Evolutionary conservation across 2,329 filamentous ascomycete species (phyloP), one percentile per base, ranked within the genome.

Genomic region (Septoria petroselini): DNA sequence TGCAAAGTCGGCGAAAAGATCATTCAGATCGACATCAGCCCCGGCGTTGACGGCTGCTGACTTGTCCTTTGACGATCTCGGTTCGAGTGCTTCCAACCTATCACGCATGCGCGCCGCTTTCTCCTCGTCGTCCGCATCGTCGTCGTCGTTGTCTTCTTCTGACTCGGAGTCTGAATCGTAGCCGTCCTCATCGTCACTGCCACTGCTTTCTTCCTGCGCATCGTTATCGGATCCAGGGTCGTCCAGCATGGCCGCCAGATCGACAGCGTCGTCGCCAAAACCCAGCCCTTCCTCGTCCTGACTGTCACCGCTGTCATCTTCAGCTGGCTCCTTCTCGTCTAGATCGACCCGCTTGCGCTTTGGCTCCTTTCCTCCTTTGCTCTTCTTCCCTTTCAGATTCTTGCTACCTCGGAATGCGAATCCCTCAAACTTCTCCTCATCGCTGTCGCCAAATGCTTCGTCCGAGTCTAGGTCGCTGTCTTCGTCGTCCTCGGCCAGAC

Each of bases 371-470:
- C 65, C 60, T 29, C 44, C 39, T 62, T 75, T 74, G 57, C 75
- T 75, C 59, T 73, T 70, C 52, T 74, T 71, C 44, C 77, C 78
- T 48, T 80, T 74, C 65, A 41, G 66, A 41, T 69, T 71, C 18
- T 76, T 76, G 58, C 77, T 81, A 25, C 82, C 83, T 27, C 81
- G 75, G 62, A 86, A 86, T 3, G 79, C 80, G 62, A 85, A 94
- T 8, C 83, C 87, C 57, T 89, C 82, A 58, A 95, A 94, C 55
- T 78, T 80, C 65, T 95, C 91, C 63, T 93, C 84, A 63, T 95
- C 91, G 62, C 88, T 93, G 58, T 88, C 84, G 3, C 89, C 88
- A 75, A 95, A 89, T 2, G 91, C 91, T 62, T 94, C 88, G 65
- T 87, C 84, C 58, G 81, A 85, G 65, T 87, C 83, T 48, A 88